phyloP scores from a whole-genome alignment of 257 asterid genomes.

The Fraxinus excelsior region DNA sequence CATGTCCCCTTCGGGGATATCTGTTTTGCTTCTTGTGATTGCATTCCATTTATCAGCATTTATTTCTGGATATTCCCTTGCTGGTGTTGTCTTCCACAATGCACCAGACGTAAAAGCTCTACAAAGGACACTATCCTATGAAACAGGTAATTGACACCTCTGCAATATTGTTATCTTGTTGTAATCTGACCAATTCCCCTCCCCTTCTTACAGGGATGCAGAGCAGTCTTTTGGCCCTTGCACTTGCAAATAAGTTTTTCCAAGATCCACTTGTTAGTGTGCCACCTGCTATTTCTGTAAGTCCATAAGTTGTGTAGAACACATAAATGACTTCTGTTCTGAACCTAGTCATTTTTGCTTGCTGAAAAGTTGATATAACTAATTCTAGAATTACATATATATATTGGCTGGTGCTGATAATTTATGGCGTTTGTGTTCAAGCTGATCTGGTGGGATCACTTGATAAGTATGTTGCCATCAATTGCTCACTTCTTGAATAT shows the following conservation, averaged over 20 bases:
- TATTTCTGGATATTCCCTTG: conserved; percentile 58
- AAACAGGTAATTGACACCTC: conserved; percentile 59
- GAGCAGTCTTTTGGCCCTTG: conserved; percentile 96
- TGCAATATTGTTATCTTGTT: neutral
- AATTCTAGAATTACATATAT: neutral
- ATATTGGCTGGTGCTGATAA: neutral
- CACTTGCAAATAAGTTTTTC: conserved; percentile 87
- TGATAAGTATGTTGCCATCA: neutral
- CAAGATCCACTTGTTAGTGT: conserved; percentile 91
- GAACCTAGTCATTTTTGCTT: neutral
- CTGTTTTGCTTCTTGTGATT: conserved; percentile 79
- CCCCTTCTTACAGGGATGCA: conserved; percentile 72
- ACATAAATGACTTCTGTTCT: neutral
- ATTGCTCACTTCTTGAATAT: neutral
- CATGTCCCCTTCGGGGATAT: conserved; percentile 77
- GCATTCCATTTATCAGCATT: conserved; percentile 86
- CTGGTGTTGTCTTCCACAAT: conserved; percentile 64
- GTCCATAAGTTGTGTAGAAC: conserved; percentile 16
- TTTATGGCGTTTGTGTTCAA: neutral
- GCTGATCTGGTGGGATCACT: neutral
- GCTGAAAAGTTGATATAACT: neutral
- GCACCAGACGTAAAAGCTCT: conserved; percentile 75
- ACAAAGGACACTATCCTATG: conserved; percentile 92
- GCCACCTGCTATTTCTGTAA: conserved; percentile 97
- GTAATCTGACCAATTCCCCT: conserved; percentile 16